These are phyloP conservation scores for Fusarium sulawesiense DNA, from an alignment of 2,329 filamentous ascomycete genomes.

Conservation along the genomic window DNA sequence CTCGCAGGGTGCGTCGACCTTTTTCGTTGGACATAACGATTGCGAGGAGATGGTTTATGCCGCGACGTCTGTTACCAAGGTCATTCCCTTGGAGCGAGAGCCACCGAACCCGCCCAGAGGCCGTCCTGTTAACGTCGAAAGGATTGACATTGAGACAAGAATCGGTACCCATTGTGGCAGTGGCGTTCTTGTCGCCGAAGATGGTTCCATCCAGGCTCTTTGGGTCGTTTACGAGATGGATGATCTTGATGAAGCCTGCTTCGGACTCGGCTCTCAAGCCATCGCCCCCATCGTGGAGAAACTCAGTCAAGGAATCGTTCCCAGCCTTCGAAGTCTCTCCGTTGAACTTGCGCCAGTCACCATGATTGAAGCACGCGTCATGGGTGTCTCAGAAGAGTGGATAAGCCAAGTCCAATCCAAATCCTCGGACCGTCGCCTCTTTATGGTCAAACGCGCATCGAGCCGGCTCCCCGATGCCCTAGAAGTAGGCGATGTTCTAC, in stretches of 20 bases:
- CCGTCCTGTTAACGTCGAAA: conserved; percentile 93
- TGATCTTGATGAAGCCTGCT: conserved; percentile 47
- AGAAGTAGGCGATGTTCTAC: conserved; percentile 89
- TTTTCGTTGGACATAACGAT: conserved; percentile 96
- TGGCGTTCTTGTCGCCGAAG: conserved; percentile 87
- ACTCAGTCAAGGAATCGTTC: conserved; percentile 81
- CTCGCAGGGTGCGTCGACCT: conserved; percentile 91
- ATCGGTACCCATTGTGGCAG: conserved; percentile 91
- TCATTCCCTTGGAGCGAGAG: conserved; percentile 92
- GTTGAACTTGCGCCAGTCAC: conserved; percentile 95
- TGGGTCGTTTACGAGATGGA: conserved; percentile 81
- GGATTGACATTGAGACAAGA: conserved; percentile 94
- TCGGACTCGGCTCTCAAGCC: conserved; percentile 88
- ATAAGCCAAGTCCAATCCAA: conserved; percentile 91
- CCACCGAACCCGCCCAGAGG: conserved; percentile 93
- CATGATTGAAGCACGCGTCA: conserved; percentile 95
- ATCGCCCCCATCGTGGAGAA: conserved; percentile 87
- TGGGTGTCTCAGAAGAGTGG: conserved; percentile 97
- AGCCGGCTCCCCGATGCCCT: conserved; percentile 66
- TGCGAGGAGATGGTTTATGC: conserved; percentile 93
- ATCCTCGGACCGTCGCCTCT: conserved; percentile 91
- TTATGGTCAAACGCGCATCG: conserved; percentile 93
- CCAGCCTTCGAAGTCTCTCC: conserved; percentile 87
- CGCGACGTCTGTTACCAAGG: conserved; percentile 94
- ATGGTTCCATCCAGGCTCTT: conserved; percentile 91